Conservation (phyloP, 345 rosid species). For the Capsella bursapastoris region DNA sequence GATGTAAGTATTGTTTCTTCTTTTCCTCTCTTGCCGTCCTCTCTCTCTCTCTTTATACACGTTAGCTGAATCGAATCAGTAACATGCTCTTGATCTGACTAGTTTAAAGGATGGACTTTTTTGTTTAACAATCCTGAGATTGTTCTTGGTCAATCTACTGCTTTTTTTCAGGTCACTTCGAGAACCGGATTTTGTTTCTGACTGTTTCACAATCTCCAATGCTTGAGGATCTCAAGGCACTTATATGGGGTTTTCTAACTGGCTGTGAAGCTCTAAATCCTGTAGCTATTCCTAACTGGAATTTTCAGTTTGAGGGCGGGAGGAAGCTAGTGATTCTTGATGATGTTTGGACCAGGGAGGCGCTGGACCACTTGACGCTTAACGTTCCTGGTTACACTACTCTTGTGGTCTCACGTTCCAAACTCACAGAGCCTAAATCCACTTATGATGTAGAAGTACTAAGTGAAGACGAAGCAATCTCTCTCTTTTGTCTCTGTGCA, state of each 20-base stretch:
- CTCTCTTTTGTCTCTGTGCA: slow-evolving; percentile 76
- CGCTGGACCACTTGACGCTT: slow-evolving; percentile 63
- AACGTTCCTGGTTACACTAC: slow-evolving; percentile 62
- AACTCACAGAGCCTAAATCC: slow-evolving; percentile 50
- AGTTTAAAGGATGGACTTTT: too few species aligned
- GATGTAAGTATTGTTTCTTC: slow-evolving; percentile 51
- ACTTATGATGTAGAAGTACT: slow-evolving; percentile 68
- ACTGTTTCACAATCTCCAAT: slow-evolving; percentile 88
- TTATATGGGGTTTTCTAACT: slow-evolving; percentile 50
- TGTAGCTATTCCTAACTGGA: slow-evolving; percentile 44
- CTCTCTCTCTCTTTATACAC: background rate
- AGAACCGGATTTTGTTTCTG: slow-evolving; percentile 61
- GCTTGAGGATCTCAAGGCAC: slow-evolving; percentile 54
- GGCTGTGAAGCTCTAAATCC: slow-evolving; percentile 48
- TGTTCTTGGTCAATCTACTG: background rate
- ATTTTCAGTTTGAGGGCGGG: slow-evolving; percentile 41
- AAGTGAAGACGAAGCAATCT: slow-evolving; percentile 63
- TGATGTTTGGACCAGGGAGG: slow-evolving; percentile 78
- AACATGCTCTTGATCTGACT: too few species aligned
- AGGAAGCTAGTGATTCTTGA: slow-evolving; percentile 68
- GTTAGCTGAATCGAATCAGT: background rate
- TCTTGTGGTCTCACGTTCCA: slow-evolving; percentile 78
- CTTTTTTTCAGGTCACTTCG: slow-evolving; percentile 54
- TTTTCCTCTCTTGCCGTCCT: background rate
- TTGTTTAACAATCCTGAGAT: too few species aligned